Evolutionary conservation across 2,329 filamentous ascomycete genomes (phyloP).

Genomic region (Colletotrichum agaves): DNA sequence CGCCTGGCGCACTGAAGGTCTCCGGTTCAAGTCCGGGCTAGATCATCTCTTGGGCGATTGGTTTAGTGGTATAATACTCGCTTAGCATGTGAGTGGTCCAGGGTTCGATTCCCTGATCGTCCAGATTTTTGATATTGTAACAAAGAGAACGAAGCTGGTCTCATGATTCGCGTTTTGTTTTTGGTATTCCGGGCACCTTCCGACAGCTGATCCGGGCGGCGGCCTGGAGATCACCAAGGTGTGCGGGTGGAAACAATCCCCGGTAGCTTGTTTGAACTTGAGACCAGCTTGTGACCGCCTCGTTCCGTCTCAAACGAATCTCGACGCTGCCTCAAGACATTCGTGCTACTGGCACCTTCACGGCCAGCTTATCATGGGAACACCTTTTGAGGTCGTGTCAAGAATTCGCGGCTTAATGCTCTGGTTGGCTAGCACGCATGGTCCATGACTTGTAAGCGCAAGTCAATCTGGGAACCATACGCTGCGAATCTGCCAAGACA

Average conservation of each 20-base stretch:
- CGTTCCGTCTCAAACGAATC: neutral
- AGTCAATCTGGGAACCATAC: neutral
- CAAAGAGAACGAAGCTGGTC: neutral
- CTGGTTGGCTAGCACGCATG: neutral
- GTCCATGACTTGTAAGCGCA: neutral
- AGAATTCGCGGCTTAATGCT: neutral
- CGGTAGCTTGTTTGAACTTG: slow-evolving; percentile 6
- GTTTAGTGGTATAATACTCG: slow-evolving; percentile 23
- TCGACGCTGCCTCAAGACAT: neutral
- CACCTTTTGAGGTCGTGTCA: neutral
- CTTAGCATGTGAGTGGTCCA: slow-evolving; percentile 31
- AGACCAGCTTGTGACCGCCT: neutral
- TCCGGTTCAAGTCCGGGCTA: slow-evolving; percentile 36
- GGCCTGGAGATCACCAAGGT: neutral
- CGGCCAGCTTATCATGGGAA: neutral
- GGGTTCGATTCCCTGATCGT: slow-evolving; percentile 21
- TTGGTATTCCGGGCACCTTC: neutral
- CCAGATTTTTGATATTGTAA: neutral
- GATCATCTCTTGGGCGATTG: slow-evolving; percentile 16
- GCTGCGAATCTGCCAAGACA: neutral
- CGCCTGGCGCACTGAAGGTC: slow-evolving; percentile 28
- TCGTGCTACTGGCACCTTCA: neutral
- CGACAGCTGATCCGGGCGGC: neutral
- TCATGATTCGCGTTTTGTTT: slow-evolving; percentile 4
- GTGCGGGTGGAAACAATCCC: neutral